Evolutionary conservation across 164 flowering plant genomes (phyloP), one percentile per base, ranked within the genome.

Genomic region (Amborella trichopoda): DNA sequence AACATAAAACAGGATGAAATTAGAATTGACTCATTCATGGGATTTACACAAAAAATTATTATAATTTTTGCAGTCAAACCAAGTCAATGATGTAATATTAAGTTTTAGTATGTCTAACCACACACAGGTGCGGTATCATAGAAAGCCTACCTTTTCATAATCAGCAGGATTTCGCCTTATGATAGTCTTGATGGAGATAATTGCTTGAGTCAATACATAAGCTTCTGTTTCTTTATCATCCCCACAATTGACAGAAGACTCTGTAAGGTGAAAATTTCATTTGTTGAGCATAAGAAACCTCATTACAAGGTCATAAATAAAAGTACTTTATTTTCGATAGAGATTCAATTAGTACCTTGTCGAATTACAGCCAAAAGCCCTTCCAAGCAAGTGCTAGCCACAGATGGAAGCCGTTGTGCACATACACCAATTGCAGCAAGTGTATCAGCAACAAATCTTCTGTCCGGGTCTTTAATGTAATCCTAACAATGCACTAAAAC

Each of bases 361-460:
- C 66, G 63, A 42, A 55, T 70, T 58, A 93, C 58, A 44, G 78
- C 60, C 32, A 93, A 55, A 38, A 93, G 73, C 51, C 78, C 83
- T 39, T 84, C 91, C 70, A 93, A 55, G 70, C 91, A 88, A 61
- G 66, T 65, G 18, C 53, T 63, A 43, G 94, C 74, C 46, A 82
- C 62, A 39, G 65, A 56, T 43, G 91, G 85, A 56, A 80, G 81
- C 58, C 73, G 66, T 54, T 76, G 79, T 19, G 83, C 95, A 69
- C 96, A 84, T 53, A 77, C 54, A 44, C 99, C 99, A 66, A 93
- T 84, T 23, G 88, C 95, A 64, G 88, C 83, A 60, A 93, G 69
- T 27, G 96, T 70, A 68, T 80, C 91, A 41, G 94, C 95, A 62
- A 88, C 99, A 77, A 93, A 84, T 64, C 72, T 76, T 64, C 87